Percentiles rank a stretch among this genome's conserved stretches.
Evolutionary conservation across 2,329 filamentous ascomycete genomes (phyloP).

Genomic region (Atkinsonella hypoxylon): DNA sequence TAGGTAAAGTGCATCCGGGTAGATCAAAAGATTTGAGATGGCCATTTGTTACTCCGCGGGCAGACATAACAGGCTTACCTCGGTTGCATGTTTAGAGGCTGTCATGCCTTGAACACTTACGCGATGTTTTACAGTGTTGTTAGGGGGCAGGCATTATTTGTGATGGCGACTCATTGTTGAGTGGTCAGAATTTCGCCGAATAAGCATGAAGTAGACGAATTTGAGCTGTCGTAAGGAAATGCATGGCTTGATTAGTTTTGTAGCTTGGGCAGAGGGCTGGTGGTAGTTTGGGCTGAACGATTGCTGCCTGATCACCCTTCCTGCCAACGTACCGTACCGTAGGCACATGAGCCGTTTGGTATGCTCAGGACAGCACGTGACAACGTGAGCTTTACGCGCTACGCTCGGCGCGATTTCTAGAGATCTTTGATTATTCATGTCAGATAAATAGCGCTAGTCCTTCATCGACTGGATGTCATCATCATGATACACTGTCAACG

Average conservation of each 20-base stretch:
- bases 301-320: too few species aligned
- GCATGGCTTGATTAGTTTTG: too few species aligned
- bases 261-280: too few species aligned
- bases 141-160: background rate
- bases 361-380: background rate
- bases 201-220: too few species aligned
- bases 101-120: background rate
- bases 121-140: background rate
- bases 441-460: background rate
- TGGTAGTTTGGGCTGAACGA: too few species aligned
- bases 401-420: background rate
- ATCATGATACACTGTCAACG: background rate
- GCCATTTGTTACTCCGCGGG: constrained; percentile 57
- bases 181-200: too few species aligned
- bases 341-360: too few species aligned
- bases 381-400: background rate
- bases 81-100: background rate
- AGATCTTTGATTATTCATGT: background rate
- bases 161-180: background rate
- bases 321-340: too few species aligned
- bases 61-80: constrained; percentile 21
- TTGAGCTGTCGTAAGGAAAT: too few species aligned
- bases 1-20: constrained; percentile 60
- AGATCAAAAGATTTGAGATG: constrained; percentile 48
- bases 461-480: background rate